A percentile compares a stretch with the other conserved stretches of the same genome.
These are phyloP conservation scores for Pythium apleroticum DNA, from an alignment of 352 stramenopile species.

Conservation along the genomic window DNA sequence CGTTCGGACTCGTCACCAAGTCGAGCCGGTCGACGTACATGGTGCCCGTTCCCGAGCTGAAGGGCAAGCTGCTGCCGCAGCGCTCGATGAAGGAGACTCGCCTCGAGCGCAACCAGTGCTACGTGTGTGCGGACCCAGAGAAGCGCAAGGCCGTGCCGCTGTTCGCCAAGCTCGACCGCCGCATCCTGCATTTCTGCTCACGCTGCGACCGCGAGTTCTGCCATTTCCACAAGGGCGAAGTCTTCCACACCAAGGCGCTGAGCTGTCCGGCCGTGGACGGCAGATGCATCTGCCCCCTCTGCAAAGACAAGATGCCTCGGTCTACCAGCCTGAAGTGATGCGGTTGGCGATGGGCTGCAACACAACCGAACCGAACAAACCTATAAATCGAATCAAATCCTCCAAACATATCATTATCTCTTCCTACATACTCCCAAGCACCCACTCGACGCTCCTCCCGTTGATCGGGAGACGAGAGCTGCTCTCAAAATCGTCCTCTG, in stretches of 20 bases:
- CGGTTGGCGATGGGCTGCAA: no score
- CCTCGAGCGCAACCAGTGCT: slow-evolving; percentile 65
- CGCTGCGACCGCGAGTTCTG: slow-evolving; percentile 82
- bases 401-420: neutral
- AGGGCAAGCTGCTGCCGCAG: slow-evolving; percentile 52
- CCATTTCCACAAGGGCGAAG: slow-evolving; percentile 80
- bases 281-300: slow-evolving; percentile 69
- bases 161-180: slow-evolving; percentile 58
- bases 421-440: neutral
- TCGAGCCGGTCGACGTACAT: slow-evolving; percentile 86
- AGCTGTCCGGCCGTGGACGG: slow-evolving; percentile 80
- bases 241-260: slow-evolving; percentile 76
- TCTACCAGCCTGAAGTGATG: neutral
- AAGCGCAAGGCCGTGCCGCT: slow-evolving; percentile 72
- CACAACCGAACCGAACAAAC: neutral
- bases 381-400: neutral
- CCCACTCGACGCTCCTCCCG: neutral
- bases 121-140: slow-evolving; percentile 64
- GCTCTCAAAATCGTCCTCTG: neutral
- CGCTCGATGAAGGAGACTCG: slow-evolving; percentile 38
- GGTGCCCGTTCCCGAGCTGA: slow-evolving; percentile 75
- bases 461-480: neutral
- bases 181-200: slow-evolving; percentile 82
- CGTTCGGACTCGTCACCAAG: slow-evolving; percentile 69
- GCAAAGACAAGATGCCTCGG: slow-evolving; percentile 44